Percentiles rank a stretch among this genome's conserved stretches.
Conservation (phyloP, 1,139 yeast genomes). For the Saccharomyces hybrid region DNA sequence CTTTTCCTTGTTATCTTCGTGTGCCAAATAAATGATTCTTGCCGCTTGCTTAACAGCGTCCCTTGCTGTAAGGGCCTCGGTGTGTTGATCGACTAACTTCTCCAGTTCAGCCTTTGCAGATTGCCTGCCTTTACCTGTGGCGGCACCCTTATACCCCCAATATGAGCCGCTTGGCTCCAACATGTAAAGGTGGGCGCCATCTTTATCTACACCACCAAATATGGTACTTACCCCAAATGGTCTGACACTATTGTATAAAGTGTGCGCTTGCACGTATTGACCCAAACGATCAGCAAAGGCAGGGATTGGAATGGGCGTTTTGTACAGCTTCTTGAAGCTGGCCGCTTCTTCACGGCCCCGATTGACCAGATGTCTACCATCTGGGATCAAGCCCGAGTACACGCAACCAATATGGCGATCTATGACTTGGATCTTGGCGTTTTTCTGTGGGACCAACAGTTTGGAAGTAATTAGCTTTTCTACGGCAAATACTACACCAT, state of each 20-base stretch:
- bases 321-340: conserved; percentile 69
- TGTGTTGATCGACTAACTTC: conserved; percentile 43
- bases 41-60: conserved; percentile 94
- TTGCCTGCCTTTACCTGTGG: conserved; percentile 97
- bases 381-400: conserved; percentile 91
- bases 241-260: conserved; percentile 92
- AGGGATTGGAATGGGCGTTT: conserved; percentile 69
- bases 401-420: conserved; percentile 93
- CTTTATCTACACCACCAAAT: conserved; percentile 84
- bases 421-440: conserved; percentile 82
- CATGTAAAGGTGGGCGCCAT: conserved; percentile 90
- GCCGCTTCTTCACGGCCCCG: conserved; percentile 91
- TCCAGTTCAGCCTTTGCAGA: conserved; percentile 93
- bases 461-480: conserved; percentile 86
- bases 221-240: conserved; percentile 93
- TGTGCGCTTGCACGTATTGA: conserved; percentile 88
- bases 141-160: conserved; percentile 98
- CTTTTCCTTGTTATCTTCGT: conserved; percentile 95
- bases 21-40: conserved; percentile 83
- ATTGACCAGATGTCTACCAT: conserved; percentile 87
- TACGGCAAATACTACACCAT: conserved; percentile 93
- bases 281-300: conserved; percentile 85
- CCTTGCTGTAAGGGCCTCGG: conserved; percentile 53
- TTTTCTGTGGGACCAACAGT: conserved; percentile 79
- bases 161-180: conserved; percentile 93